A percentile compares a stretch with the other conserved stretches of the same genome.
phyloP scores from a whole-genome alignment of 257 asterid species.

The Euphrasia confusa region DNA sequence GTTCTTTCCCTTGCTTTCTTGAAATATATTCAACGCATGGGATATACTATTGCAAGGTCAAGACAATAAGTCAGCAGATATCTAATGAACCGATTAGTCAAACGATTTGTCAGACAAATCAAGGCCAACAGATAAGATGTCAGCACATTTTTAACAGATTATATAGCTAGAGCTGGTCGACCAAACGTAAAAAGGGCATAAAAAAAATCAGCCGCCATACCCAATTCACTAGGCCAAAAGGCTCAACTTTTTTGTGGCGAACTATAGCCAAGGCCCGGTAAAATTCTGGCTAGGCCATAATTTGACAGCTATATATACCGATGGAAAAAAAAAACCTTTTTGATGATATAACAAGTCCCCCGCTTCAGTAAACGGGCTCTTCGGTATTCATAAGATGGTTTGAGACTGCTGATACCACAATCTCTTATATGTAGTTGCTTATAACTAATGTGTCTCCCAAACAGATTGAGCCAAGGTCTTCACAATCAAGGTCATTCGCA shows the following conservation, averaged over 20 bases:
- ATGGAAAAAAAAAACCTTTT: constrained; percentile 40
- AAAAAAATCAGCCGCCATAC: too few species aligned
- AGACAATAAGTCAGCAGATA: constrained; percentile 30
- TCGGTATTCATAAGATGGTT: constrained; percentile 68
- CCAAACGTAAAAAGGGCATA: too few species aligned
- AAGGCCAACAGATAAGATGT: too few species aligned
- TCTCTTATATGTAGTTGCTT: constrained; percentile 78
- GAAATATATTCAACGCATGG: constrained; percentile 69
- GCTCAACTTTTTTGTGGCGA: too few species aligned
- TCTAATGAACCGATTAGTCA: neutral
- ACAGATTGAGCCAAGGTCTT: constrained; percentile 72
- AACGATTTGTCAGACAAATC: neutral
- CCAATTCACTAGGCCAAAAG: too few species aligned
- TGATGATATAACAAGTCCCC: constrained; percentile 80
- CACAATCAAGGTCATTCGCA: constrained; percentile 79
- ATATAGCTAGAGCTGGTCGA: too few species aligned
- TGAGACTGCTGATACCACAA: constrained; percentile 81
- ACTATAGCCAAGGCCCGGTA: too few species aligned
- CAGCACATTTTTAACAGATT: too few species aligned
- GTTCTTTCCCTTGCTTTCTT: constrained; percentile 54
- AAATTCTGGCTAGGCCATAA: too few species aligned
- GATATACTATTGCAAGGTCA: constrained; percentile 52
- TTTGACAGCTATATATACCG: too few species aligned
- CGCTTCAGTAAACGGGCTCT: constrained; percentile 73
- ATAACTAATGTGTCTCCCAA: constrained; percentile 61